Percentiles rank a stretch among this genome's conserved stretches.
These are phyloP conservation scores for Jaltomata sinuosa DNA, from an alignment of 257 asterid genomes.

Conservation along the genomic window DNA sequence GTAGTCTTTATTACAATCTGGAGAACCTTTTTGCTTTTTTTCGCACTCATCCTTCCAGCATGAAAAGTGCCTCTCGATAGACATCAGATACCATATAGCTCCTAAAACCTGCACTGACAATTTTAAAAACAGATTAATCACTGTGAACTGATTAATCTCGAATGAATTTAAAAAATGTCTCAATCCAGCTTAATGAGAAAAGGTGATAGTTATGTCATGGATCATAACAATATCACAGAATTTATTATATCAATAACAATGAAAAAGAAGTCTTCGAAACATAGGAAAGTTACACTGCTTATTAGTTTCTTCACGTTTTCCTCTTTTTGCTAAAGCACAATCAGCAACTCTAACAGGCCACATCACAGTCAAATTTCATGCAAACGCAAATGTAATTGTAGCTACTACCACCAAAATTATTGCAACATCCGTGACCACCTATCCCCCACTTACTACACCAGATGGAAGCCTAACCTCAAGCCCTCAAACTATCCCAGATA, in stretches of 20 bases:
- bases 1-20: slow-evolving; percentile 19
- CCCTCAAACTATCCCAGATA: not conserved
- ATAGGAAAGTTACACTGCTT: not conserved
- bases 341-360: not conserved
- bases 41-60: slow-evolving; percentile 66
- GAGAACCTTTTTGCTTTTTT: slow-evolving; percentile 16
- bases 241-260: not conserved
- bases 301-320: not conserved
- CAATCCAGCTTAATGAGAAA: not conserved
- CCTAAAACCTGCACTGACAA: slow-evolving; percentile 51
- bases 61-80: slow-evolving; percentile 59
- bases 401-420: not conserved
- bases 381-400: not conserved
- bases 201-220: not conserved
- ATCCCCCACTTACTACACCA: not conserved
- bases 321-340: not conserved
- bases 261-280: not conserved
- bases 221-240: not conserved
- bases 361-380: not conserved
- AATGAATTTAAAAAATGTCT: not conserved
- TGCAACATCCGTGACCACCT: not conserved
- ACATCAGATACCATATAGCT: slow-evolving; percentile 74
- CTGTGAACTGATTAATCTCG: not conserved
- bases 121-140: not conserved
- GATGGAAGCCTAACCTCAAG: not conserved